Base-by-base conservation (phyloP, 2,329 filamentous ascomycete genomes). In the Colletotrichum lupini region DNA sequence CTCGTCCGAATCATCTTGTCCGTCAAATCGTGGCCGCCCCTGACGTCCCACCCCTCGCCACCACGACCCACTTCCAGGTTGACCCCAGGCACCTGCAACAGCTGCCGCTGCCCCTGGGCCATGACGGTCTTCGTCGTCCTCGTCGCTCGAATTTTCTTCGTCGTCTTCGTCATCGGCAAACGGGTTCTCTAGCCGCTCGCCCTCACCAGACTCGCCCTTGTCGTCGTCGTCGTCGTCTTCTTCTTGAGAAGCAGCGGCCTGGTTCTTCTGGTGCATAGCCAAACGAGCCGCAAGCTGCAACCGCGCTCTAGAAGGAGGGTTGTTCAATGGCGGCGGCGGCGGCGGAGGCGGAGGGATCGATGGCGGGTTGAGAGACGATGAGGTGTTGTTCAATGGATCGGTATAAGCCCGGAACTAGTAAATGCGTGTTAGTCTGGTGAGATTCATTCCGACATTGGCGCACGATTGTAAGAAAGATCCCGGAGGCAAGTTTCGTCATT, bases 201-300 rank as follows among this genome's bases (percentile, higher is more conserved):
- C 62, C 2, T 66, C 46, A 69, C 63, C 42, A 52, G 69, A 75
- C 49, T 74, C 76, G 3, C 76, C 76, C 49, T 75, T 75, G 16
- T 78, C 82, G 70, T 81, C 80, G 22, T 81, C 78, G 14, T 78
- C 80, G 14, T 78, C 80, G 55, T 84, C 84, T 6, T 83, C 81
- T 2, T 82, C 80, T 3, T 83, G 76, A 1, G 83, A 83, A 1
- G 86, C 82, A 6, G 87, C 83, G 26, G 85, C 83, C 58, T 83
- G 86, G 76, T 91, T 90, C 81, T 94, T 92, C 76, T 92, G 90
- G 76, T 94, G 93, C 83, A 93, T 90, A 2, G 94, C 90, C 78
- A 98, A 88, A 14, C 95, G 91, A 14, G 94, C 94, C n/a, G 95
- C 95, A n/a, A 98, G 89, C 82, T 97, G 95, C 68, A 95, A 88